Evolutionary conservation across 345 rosid genomes (phyloP).

Genomic region (Moricandia arvensis): DNA sequence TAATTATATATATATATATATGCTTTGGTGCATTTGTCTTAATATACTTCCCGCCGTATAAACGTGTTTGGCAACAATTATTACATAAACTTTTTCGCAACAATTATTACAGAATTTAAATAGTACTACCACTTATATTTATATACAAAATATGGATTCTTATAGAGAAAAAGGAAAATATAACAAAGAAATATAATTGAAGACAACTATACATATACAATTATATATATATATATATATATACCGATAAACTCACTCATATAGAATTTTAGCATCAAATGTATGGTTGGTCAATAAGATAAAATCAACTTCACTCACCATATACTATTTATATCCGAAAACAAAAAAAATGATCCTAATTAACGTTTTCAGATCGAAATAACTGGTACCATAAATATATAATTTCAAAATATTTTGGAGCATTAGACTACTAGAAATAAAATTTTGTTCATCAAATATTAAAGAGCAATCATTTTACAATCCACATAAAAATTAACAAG

Average conservation of each 20-base stretch:
- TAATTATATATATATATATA: too few relatives aligned
- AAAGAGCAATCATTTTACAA: background rate
- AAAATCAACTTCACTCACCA: background rate
- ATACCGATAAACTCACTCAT: background rate
- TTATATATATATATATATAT: too few relatives aligned
- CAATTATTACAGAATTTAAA: background rate
- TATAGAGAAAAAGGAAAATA: background rate
- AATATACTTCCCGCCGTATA: too few relatives aligned
- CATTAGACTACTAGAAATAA: background rate
- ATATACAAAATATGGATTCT: background rate
- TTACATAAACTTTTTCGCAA: too few relatives aligned
- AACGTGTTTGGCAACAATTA: too few relatives aligned
- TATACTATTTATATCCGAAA: background rate
- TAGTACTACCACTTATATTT: background rate
- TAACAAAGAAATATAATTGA: too few relatives aligned
- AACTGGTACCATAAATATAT: background rate
- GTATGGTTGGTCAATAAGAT: background rate
- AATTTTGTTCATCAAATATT: background rate
- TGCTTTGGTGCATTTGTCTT: too few relatives aligned
- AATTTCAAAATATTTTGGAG: background rate
- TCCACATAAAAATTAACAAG: background rate
- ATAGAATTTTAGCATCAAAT: background rate
- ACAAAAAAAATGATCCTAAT: background rate
- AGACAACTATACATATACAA: too few relatives aligned
- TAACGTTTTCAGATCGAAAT: background rate